Percentiles rank a stretch among this genome's conserved stretches.
Evolutionary conservation across 2,329 filamentous ascomycete genomes (phyloP).

Genomic region (Scorias spongiosa): DNA sequence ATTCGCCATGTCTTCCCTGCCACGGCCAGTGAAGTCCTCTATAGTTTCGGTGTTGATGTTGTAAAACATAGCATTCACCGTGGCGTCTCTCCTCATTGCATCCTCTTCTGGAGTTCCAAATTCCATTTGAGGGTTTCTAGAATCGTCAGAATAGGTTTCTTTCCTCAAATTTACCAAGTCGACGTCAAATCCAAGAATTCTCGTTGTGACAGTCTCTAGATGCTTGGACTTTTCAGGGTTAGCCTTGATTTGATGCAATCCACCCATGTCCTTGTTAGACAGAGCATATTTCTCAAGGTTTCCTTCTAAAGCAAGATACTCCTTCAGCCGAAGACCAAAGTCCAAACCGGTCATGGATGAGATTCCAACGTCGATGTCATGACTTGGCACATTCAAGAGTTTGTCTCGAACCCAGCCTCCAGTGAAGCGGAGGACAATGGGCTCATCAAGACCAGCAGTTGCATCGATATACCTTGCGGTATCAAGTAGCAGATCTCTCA

Average conservation of each 20-base stretch:
- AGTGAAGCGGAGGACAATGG: constrained; percentile 55
- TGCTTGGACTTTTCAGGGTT: constrained; percentile 97
- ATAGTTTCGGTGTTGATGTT: constrained; percentile 66
- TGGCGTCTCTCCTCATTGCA: constrained; percentile 76
- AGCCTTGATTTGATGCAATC: constrained; percentile 72
- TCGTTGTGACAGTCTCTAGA: constrained; percentile 78
- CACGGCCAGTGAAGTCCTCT: constrained; percentile 68
- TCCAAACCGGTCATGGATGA: constrained; percentile 69
- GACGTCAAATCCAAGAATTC: constrained; percentile 71
- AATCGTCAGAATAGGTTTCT: constrained; percentile 80
- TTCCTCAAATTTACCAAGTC: constrained; percentile 91
- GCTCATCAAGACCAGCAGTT: constrained; percentile 22
- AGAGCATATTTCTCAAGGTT: constrained; percentile 47
- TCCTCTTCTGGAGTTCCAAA: constrained; percentile 89
- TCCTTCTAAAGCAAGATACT: constrained; percentile 48
- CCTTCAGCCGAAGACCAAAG: constrained; percentile 54
- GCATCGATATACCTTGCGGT: constrained; percentile 56
- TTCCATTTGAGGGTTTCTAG: constrained; percentile 79
- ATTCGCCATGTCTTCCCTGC: constrained; percentile 57
- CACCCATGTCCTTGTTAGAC: constrained; percentile 46
- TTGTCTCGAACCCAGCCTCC: constrained; percentile 84
- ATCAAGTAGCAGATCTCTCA: constrained; percentile 66
- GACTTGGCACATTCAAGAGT: constrained; percentile 53
- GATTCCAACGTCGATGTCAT: constrained; percentile 77
- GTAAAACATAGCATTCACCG: constrained; percentile 91